Evolutionary conservation across 805 yeast genomes (phyloP), one percentile per base, ranked within the genome.

Genomic region (Ogataea methanolica): DNA sequence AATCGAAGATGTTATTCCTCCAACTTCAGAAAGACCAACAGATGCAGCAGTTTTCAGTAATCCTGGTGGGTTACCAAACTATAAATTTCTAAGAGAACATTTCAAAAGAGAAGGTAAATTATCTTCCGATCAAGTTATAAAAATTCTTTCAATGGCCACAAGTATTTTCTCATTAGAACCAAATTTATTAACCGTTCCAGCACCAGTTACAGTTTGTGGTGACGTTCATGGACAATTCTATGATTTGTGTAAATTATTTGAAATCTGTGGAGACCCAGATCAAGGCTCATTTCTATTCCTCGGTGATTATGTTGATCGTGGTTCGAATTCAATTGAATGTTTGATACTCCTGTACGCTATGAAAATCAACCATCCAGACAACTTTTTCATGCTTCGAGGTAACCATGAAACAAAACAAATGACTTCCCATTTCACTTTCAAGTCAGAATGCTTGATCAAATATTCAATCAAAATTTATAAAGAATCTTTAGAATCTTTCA

Each of bases 301-400:
- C 47, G 97, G 98, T 15, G 98, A 92, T 67, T 92, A 91, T 62
- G 97, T 92, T 19, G 99, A 92, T 68, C 75, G 99, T 54, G 99
- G 99, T 4, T 80, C 87, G 21, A 91, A 87, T 61, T 86, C 96
- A 14, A 79, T 89, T 51, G 99, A 92, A 65, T 82, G 88, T 60
- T 67, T 86, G 41, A 64, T 92, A 38, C 84, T 86, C 56, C 67
- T 92, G 46, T 90, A 88, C 73, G 68, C 95, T 4, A 68, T 90
- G 60, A 92, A 92, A 65, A 71, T 90, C 58, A 83, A 79, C 59
- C 85, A 80, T 64, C 92, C 92, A 6, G 65, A 71, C 23, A 79
- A 86, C 5, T 79, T 92, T 56, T 87, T 85, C 80, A 72, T 92
- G 76, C 73, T 92, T 45, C 73, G 98, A 52, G 98, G 99, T 11